These are phyloP conservation scores for Quillaja saponaria DNA, from an alignment of 306 rosid genomes.

Conservation along the genomic window DNA sequence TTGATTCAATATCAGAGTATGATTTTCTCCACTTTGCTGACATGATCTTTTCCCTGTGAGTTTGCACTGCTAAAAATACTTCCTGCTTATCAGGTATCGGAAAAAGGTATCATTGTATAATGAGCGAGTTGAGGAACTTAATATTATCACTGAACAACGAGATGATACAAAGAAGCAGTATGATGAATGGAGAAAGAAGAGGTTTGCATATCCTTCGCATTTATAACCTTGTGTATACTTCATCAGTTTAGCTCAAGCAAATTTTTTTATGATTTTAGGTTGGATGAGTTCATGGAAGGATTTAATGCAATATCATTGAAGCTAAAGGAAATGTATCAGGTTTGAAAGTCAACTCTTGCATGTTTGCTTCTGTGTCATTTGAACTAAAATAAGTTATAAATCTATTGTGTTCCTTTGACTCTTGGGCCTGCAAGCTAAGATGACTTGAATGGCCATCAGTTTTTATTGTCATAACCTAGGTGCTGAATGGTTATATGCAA, in stretches of 20 bases:
- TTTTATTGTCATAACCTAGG: too few species aligned
- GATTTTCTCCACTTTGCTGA: slow-evolving; percentile 28
- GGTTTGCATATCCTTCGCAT: slow-evolving; percentile 42
- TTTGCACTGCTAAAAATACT: slow-evolving; percentile 27
- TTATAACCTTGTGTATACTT: slow-evolving; percentile 10
- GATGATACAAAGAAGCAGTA: slow-evolving; percentile 80
- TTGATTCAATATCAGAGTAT: slow-evolving; percentile 94
- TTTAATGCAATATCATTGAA: slow-evolving; percentile 89
- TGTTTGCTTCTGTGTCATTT: too few species aligned
- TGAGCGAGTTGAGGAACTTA: slow-evolving; percentile 89
- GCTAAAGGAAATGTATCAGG: slow-evolving; percentile 97
- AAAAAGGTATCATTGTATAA: slow-evolving; percentile 73
- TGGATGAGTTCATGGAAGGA: slow-evolving; percentile 98
- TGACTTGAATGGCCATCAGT: too few species aligned
- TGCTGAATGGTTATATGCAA: too few species aligned
- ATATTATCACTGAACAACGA: slow-evolving; percentile 74
- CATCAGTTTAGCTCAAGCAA: slow-evolving; percentile 18
- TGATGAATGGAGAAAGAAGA: slow-evolving; percentile 86
- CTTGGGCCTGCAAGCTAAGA: too few species aligned
- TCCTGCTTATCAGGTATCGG: slow-evolving; percentile 58
- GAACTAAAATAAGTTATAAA: too few species aligned
- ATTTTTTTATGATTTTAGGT: slow-evolving; percentile 41
- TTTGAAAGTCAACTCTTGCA: too few species aligned
- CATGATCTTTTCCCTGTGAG: slow-evolving; percentile 11
- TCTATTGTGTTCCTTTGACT: too few species aligned